These are phyloP conservation scores for Vaucheria bursata DNA, from an alignment of 352 stramenopile species.

Conservation along the genomic window DNA sequence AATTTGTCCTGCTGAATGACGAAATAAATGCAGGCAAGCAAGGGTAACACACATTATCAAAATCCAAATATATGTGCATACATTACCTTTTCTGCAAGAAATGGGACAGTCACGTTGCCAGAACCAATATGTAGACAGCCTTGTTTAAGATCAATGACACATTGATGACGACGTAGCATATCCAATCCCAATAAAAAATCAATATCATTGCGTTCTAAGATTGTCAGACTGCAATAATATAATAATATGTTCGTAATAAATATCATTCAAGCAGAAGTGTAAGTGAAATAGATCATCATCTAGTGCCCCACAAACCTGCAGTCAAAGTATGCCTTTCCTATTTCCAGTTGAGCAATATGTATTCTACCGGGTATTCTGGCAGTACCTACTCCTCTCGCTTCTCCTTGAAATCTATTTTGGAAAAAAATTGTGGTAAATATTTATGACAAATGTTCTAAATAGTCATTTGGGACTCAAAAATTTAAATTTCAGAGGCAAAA, in stretches of 20 bases:
- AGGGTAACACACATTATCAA: background rate
- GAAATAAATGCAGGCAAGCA: background rate
- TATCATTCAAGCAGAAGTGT: background rate
- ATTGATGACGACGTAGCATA: constrained; percentile 95
- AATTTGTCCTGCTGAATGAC: background rate
- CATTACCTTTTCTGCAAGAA: constrained; percentile 42
- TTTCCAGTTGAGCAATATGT: constrained; percentile 79
- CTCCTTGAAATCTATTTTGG: background rate
- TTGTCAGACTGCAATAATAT: constrained; percentile 35
- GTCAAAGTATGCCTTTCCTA: constrained; percentile 74
- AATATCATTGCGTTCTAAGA: constrained; percentile 61
- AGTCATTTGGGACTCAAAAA: too few species aligned
- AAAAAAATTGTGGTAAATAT: too few species aligned
- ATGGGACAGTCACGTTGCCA: constrained; percentile 34
- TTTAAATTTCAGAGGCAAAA: too few species aligned
- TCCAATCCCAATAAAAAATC: constrained; percentile 96
- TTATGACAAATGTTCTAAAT: too few species aligned
- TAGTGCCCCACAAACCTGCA: background rate
- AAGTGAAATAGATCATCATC: background rate
- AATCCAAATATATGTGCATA: background rate
- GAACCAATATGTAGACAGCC: constrained; percentile 28
- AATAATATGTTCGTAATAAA: background rate
- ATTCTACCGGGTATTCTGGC: constrained; percentile 91
- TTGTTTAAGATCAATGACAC: constrained; percentile 79
- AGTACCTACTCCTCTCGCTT: constrained; percentile 73